A percentile compares a stretch with the other conserved stretches of the same genome.
Evolutionary conservation across 2,329 filamentous ascomycete species (phyloP).

Genomic region (Aurifilum marmelostoma): DNA sequence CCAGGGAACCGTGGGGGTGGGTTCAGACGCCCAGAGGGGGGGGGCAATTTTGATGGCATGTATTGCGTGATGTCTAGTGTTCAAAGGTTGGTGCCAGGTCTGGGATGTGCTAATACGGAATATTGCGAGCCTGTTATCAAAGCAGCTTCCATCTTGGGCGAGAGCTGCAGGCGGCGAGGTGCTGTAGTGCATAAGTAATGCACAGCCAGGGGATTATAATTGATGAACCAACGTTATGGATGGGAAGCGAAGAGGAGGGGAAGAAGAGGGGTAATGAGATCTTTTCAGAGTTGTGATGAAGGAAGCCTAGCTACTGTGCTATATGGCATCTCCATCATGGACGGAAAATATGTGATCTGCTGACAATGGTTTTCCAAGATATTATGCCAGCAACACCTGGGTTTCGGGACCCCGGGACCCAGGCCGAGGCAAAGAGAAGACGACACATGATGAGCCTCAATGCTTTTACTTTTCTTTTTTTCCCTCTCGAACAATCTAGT

Average conservation of each 20-base stretch:
- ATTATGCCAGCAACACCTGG: background rate
- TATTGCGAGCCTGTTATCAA: constrained; percentile 11
- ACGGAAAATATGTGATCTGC: no score
- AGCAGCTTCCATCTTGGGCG: constrained; percentile 14
- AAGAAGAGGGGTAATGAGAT: background rate
- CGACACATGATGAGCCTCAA: background rate
- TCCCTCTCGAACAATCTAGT: no score
- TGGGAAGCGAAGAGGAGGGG: background rate
- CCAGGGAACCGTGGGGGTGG: background rate
- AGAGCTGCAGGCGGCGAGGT: constrained; percentile 6
- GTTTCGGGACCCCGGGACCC: background rate
- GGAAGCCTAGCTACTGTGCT: background rate
- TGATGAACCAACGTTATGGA: background rate
- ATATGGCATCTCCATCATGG: background rate
- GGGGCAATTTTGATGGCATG: background rate
- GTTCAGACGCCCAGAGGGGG: background rate
- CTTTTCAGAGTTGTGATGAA: background rate
- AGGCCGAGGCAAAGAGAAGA: background rate
- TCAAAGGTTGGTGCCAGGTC: background rate
- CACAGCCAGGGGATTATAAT: background rate
- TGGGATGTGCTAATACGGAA: background rate
- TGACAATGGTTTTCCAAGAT: no score
- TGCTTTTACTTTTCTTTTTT: no score
- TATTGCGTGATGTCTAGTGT: background rate
- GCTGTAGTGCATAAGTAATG: background rate